Evolutionary conservation across 257 asterid species (phyloP), one percentile per base, ranked within the genome.

Genomic region (Salvia hispanica): DNA sequence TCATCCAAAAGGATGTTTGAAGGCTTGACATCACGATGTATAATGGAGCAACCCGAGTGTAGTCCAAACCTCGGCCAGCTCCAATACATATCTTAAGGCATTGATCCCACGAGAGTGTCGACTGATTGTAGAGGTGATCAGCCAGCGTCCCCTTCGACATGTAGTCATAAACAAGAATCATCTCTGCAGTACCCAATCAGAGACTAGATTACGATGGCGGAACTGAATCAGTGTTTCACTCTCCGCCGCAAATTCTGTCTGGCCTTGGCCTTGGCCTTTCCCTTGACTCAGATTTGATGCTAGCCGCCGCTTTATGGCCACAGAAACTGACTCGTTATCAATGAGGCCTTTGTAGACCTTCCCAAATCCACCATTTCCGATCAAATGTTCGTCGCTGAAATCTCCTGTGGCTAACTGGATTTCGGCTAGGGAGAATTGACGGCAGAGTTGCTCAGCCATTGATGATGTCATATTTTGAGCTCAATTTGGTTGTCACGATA

Each of bases 21-120:
- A 2, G 66, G 33, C 58, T 68, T 68, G 0, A 68, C 66, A 68
- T 68, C 73, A 10, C 73, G 65, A 7, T 68, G 73, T 28, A 68
- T 57, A 9, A 57, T 57, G 0, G 73, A 68, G 58, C 33, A 28
- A 11, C 56, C 72, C 1, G 64, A 25, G 64, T 67, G 72, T 67
- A 68, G 3, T 68, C 73, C 3, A 68, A 8, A 1, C 73, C 73
- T 15, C 65, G 46, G 4, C 47, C 73, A 0, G 48, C 66, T 33
- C 58, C 73, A 3, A 57, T 57, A 36, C 73, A 68, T 44, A 68
- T 57, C 4, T 31, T 15, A 0, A 68, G 65, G 2, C 65, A 48
- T 31, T 43, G 9, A 2, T 43, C 14, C 72, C 72, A 67, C 2
- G 56, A 4, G 9, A 55, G 65, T 25, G 54, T 12, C 4, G 34